Base-by-base conservation (phyloP, 225 moss, liverwort and hornwort genomes). In the Bryum argenteum region DNA sequence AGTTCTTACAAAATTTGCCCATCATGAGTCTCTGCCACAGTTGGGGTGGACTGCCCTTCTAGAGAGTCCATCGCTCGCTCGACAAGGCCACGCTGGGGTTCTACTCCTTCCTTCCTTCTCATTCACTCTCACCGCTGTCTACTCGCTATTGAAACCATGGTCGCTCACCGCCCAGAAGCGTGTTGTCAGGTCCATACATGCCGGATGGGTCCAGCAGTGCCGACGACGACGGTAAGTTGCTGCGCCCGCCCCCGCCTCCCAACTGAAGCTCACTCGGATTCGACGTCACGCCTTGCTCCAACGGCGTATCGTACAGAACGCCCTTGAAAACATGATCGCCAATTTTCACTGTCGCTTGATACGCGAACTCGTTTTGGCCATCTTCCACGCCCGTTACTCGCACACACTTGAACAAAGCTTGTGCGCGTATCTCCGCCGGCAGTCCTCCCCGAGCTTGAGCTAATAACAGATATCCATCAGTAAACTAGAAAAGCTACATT, bases 341-440 rank as follows among this genome's bases (percentile, higher is more conserved):
- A 40, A 93, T 93, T 82, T 91, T 93, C 76, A 93, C 93, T 56
- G 91, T 85, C 12, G 93, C 89, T 75, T 93, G 93, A 61, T 93
- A 93, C 4, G 91, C 93, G 51, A 89, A 87, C 84, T 89, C 89
- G 33, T 91, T 89, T 81, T 93, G 89, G 15, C 91, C 91, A 56
- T 93, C 93, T 18, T 88, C 93, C 20, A 88, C 91, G 24, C 85
- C 93, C 33, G 89, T 89, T 78, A 93, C 76, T 33, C 91, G 78
- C 56, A 93, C 87, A 61, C 91, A 93, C 84, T 91, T 93, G 81
- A 93, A 93, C 45, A 91, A 78, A 24, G 91, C 93, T 78, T 89
- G 93, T n/a, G 91, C 83, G 50, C 85, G 84, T 38, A 93, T 85
- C 72, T 93, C 93, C 8, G 89, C 53, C 28, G 93, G 93, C 33